Evolutionary conservation across 768 basidiomycete species (phyloP).

Genomic region (Glaciozyma antarctica): DNA sequence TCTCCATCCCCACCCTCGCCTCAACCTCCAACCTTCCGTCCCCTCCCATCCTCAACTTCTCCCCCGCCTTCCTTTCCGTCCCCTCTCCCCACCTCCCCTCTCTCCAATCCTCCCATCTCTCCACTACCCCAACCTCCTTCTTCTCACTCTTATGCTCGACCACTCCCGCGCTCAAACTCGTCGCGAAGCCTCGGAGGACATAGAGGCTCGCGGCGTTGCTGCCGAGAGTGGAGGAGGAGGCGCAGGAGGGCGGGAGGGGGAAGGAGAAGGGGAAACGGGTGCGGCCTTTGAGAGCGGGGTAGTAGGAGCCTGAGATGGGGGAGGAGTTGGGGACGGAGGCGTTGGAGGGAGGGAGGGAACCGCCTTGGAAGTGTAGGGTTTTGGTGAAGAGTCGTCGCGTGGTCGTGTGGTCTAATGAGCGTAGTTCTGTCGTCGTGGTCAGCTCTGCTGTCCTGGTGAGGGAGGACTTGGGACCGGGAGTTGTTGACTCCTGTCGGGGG

Average conservation of each 20-base stretch:
- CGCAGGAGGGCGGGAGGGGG: constrained; percentile 17
- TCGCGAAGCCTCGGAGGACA: constrained; percentile 28
- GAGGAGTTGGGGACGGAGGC: constrained; percentile 22
- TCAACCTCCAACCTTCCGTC: constrained; percentile 19
- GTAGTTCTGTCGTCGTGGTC: constrained; percentile 23
- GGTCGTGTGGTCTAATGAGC: constrained; percentile 30
- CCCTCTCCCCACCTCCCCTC: constrained; percentile 20
- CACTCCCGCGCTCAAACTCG: constrained; percentile 18
- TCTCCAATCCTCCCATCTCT: constrained; percentile 34
- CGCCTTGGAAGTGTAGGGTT: constrained; percentile 32
- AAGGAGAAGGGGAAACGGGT: constrained; percentile 34
- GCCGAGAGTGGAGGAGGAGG: constrained; percentile 31
- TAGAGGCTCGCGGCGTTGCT: constrained; percentile 27
- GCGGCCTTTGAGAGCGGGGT: constrained; percentile 28
- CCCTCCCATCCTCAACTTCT: constrained; percentile 11
- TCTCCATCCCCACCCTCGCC: constrained; percentile 16
- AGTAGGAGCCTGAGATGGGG: constrained; percentile 17
- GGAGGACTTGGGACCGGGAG: not conserved
- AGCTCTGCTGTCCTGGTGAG: not conserved
- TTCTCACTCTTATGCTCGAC: constrained; percentile 21
- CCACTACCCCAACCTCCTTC: constrained; percentile 26
- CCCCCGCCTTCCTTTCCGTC: constrained; percentile 7
- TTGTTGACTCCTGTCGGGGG: not conserved
- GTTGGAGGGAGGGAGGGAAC: constrained; percentile 29
- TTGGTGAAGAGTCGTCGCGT: constrained; percentile 29